Percentiles rank a stretch among this genome's conserved stretches.
These are phyloP conservation scores for Ceratobasidium sp. DNA, from an alignment of 1,284 basidiomycete genomes.

Conservation along the genomic window DNA sequence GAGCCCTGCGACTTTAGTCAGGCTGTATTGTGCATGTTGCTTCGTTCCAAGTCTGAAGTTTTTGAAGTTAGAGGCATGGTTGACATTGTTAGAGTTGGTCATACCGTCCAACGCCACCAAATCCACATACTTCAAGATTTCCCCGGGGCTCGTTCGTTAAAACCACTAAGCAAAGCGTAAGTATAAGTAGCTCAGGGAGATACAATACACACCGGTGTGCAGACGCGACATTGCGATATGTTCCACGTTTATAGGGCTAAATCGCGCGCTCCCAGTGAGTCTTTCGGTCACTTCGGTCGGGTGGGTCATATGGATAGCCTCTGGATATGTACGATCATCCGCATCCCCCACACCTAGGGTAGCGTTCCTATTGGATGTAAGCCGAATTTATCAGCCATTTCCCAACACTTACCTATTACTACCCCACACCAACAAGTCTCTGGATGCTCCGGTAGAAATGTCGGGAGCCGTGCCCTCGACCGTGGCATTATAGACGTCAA, in stretches of 20 bases:
- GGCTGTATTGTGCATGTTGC: constrained; percentile 83
- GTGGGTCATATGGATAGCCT: constrained; percentile 73
- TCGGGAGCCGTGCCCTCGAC: constrained; percentile 80
- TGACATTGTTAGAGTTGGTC: background rate
- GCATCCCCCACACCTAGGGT: constrained; percentile 87
- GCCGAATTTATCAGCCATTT: background rate
- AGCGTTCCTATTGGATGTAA: constrained; percentile 71
- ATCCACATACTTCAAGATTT: constrained; percentile 89
- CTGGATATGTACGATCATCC: constrained; percentile 84
- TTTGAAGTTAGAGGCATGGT: background rate
- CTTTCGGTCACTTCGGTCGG: constrained; percentile 41
- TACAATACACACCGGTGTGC: constrained; percentile 72
- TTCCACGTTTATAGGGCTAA: constrained; percentile 73
- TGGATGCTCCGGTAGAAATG: constrained; percentile 57
- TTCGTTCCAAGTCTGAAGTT: constrained; percentile 76
- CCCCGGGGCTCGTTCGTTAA: constrained; percentile 79
- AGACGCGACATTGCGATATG: constrained; percentile 87
- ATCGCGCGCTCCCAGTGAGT: constrained; percentile 61
- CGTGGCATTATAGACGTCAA: constrained; percentile 95
- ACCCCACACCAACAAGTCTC: constrained; percentile 93
- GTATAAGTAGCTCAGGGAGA: background rate
- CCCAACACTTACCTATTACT: constrained; percentile 75
- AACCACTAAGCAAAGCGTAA: constrained; percentile 65
- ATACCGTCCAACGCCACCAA: constrained; percentile 85
- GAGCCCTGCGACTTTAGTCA: constrained; percentile 74